Evolutionary conservation across 129 eudicot species (phyloP).

Genomic region (Arctium lappa): DNA sequence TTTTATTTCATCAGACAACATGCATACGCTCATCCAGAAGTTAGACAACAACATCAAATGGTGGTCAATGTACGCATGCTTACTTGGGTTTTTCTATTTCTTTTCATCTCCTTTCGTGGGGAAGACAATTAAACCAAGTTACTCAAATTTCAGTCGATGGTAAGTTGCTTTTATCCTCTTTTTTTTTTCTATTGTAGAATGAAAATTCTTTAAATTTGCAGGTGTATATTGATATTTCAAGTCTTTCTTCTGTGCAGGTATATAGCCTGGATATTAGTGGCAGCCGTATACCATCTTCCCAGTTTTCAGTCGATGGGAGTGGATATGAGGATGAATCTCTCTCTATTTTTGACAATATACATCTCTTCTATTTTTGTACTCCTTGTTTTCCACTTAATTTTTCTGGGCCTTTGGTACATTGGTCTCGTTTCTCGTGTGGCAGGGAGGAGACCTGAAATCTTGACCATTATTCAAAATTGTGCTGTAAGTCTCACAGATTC

Average conservation of each 20-base stretch:
- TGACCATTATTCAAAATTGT: conserved; percentile 93
- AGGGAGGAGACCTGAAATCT: conserved; percentile 77
- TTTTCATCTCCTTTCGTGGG: conserved; percentile 97
- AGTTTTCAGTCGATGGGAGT: conserved; percentile 99
- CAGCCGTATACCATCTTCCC: conserved; percentile 95
- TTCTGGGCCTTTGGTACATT: conserved; percentile 88
- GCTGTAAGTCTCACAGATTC: conserved; percentile 53
- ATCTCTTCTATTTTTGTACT: conserved; percentile 87
- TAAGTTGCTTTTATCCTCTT: conserved; percentile 17
- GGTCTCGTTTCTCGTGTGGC: conserved; percentile 99
- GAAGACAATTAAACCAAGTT: conserved; percentile 91
- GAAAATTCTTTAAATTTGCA: not conserved
- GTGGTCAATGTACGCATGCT: conserved; percentile 99
- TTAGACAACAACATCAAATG: conserved; percentile 88
- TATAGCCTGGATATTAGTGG: conserved; percentile 87
- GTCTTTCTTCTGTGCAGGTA: conserved; percentile 53
- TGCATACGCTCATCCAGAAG: conserved; percentile 88
- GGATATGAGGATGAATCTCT: conserved; percentile 96
- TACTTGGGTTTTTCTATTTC: conserved; percentile 95
- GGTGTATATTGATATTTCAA: not conserved
- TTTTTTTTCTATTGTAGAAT: not conserved
- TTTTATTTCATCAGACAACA: conserved; percentile 94
- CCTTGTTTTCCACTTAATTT: conserved; percentile 76
- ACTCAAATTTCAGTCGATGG: conserved; percentile 97
- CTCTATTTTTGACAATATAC: conserved; percentile 78